Evolutionary conservation across 352 stramenopile genomes (phyloP).

Genomic region (Phytophthora parvispora): DNA sequence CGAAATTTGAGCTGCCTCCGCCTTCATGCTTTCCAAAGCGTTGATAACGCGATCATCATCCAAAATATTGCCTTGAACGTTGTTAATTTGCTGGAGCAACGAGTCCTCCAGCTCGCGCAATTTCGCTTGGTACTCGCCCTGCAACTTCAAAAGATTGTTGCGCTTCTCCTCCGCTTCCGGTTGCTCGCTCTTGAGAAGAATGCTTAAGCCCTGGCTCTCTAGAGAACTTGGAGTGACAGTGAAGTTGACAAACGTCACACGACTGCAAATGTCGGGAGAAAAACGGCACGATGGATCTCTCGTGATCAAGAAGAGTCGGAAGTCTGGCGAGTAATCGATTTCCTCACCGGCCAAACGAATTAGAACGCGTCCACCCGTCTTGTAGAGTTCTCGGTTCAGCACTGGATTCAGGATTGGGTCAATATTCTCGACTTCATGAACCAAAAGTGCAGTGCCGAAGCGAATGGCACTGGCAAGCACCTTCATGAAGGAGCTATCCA

Average conservation of each 20-base stretch:
- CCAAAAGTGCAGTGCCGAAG: constrained; percentile 99
- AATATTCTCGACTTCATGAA: constrained; percentile 99
- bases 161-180: constrained; percentile 98
- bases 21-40: constrained; percentile 99
- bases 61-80: constrained; percentile 99
- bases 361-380: constrained; percentile 98
- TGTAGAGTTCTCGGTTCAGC: constrained; percentile 99
- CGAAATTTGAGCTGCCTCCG: constrained; percentile 97
- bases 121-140: constrained; percentile 98
- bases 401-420: constrained; percentile 99
- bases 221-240: constrained; percentile 99
- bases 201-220: constrained; percentile 96
- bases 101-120: constrained; percentile 99
- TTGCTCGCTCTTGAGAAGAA: constrained; percentile 97
- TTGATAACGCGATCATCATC: constrained; percentile 99
- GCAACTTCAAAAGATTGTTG: constrained; percentile 97
- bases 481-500: constrained; percentile 99
- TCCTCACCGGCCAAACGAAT: constrained; percentile 99
- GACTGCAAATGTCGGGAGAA: constrained; percentile 99
- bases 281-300: constrained; percentile 98
- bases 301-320: constrained; percentile 99
- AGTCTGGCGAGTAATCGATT: constrained; percentile 99
- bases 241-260: constrained; percentile 99
- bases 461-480: constrained; percentile 99
- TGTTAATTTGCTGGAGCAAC: constrained; percentile 98